Evolutionary conservation across 768 basidiomycete species (phyloP).

Genomic region (Rhizopogon vinicolor): DNA sequence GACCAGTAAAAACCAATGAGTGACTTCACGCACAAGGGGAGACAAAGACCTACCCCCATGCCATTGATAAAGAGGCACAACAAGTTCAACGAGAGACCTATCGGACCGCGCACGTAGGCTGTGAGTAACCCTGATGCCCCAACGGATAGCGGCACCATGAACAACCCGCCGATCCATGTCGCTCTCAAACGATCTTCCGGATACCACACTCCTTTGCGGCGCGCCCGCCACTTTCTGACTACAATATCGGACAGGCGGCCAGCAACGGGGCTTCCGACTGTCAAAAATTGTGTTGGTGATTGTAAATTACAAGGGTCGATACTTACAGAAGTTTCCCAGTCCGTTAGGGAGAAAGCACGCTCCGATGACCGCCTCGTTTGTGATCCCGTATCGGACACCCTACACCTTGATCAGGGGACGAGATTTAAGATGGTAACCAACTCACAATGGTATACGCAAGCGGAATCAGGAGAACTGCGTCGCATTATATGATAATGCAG

Average conservation of each 20-base stretch:
- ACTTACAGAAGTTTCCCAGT: constrained; percentile 20
- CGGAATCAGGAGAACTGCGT: constrained; percentile 45
- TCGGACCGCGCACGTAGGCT: constrained; percentile 38
- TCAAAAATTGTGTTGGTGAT: neutral
- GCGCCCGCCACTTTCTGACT: constrained; percentile 42
- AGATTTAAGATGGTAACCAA: neutral
- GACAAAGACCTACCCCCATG: too few species aligned
- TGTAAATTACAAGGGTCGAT: neutral
- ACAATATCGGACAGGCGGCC: constrained; percentile 55
- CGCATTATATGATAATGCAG: neutral
- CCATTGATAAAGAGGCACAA: constrained; percentile 28
- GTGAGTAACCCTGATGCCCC: constrained; percentile 42
- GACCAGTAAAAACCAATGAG: constrained; percentile 27
- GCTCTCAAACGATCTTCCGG: constrained; percentile 67
- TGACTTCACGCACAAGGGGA: constrained; percentile 15
- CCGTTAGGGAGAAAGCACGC: constrained; percentile 21
- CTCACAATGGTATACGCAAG: constrained; percentile 64
- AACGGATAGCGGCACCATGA: constrained; percentile 40
- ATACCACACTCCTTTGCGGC: constrained; percentile 53
- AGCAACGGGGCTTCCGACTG: constrained; percentile 57
- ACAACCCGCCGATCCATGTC: too few species aligned
- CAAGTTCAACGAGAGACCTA: constrained; percentile 45
- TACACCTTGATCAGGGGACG: constrained; percentile 16
- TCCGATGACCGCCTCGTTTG: constrained; percentile 17
- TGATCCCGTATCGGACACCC: constrained; percentile 39